These are phyloP conservation scores for Solanum paucissectum DNA, from an alignment of 257 asterid genomes.

Conservation along the genomic window DNA sequence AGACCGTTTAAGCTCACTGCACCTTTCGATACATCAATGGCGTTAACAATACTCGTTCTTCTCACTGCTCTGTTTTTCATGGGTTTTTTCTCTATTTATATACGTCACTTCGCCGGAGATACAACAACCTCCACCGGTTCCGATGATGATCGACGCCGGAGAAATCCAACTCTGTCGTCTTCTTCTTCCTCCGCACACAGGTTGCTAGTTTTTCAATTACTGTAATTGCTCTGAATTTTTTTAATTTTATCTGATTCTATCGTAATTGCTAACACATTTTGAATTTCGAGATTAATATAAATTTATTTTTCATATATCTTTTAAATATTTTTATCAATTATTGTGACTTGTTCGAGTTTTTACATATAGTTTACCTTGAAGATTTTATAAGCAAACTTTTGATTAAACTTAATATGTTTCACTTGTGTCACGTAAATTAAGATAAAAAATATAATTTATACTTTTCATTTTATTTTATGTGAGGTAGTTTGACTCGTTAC, in stretches of 20 bases:
- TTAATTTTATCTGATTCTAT: not conserved
- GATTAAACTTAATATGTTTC: too few species aligned
- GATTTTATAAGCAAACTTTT: too few species aligned
- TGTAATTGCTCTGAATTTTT: not conserved
- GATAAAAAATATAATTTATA: too few species aligned
- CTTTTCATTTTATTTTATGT: too few species aligned
- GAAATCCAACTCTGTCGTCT: conserved; percentile 3
- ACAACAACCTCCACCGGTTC: not conserved
- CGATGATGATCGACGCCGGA: conserved; percentile 1
- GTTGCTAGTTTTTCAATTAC: not conserved
- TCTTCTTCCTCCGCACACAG: not conserved
- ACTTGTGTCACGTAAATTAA: too few species aligned
- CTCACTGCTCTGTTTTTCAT: conserved; percentile 54
- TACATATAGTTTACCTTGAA: too few species aligned
- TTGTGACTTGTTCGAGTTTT: too few species aligned
- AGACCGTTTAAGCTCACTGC: conserved; percentile 4
- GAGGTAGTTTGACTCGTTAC: too few species aligned
- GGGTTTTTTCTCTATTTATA: conserved; percentile 51
- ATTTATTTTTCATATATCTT: too few species aligned
- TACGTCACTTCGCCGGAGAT: conserved; percentile 44
- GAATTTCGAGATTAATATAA: too few species aligned
- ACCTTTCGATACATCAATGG: conserved; percentile 51
- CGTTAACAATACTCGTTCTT: conserved; percentile 40
- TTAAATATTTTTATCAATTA: too few species aligned
- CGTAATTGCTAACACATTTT: not conserved